Percentiles rank a stretch among this genome's conserved stretches.
These are phyloP conservation scores for Mycena floridula DNA, from an alignment of 768 basidiomycete species.

Conservation along the genomic window DNA sequence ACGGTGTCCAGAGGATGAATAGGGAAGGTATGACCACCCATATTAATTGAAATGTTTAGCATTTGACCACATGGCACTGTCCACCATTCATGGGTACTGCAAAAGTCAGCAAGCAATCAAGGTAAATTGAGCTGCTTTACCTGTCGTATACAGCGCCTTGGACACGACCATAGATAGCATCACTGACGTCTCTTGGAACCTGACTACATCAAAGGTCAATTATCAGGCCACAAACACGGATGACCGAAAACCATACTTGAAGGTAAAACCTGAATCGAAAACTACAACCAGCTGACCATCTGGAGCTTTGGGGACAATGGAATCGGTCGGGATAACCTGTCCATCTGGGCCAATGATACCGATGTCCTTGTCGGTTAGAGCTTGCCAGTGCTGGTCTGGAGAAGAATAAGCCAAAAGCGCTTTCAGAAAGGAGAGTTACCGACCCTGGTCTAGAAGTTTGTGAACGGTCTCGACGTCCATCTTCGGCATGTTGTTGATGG, in stretches of 20 bases:
- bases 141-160: slow-evolving; percentile 63
- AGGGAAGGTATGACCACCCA: slow-evolving; percentile 63
- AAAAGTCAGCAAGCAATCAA: too few species aligned
- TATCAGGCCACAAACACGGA: background rate
- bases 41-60: slow-evolving; percentile 65
- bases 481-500: slow-evolving; percentile 56
- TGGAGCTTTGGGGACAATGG: slow-evolving; percentile 66
- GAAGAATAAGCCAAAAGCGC: background rate
- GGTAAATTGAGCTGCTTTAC: too few species aligned
- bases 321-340: slow-evolving; percentile 47
- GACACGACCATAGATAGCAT: slow-evolving; percentile 78
- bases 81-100: slow-evolving; percentile 66
- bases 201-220: slow-evolving; percentile 40
- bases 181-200: slow-evolving; percentile 67
- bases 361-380: slow-evolving; percentile 53
- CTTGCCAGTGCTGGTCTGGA: slow-evolving; percentile 77
- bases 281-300: slow-evolving; percentile 62
- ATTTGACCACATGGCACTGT: slow-evolving; percentile 68
- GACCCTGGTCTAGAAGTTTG: slow-evolving; percentile 43
- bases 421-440: slow-evolving; percentile 4
- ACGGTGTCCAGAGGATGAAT: slow-evolving; percentile 71
- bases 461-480: slow-evolving; percentile 63
- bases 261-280: slow-evolving; percentile 68
- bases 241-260: slow-evolving; percentile 18
- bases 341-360: slow-evolving; percentile 80